These are phyloP conservation scores for Arthrinium puccinioides DNA, from an alignment of 2,329 filamentous ascomycete genomes.

Conservation along the genomic window DNA sequence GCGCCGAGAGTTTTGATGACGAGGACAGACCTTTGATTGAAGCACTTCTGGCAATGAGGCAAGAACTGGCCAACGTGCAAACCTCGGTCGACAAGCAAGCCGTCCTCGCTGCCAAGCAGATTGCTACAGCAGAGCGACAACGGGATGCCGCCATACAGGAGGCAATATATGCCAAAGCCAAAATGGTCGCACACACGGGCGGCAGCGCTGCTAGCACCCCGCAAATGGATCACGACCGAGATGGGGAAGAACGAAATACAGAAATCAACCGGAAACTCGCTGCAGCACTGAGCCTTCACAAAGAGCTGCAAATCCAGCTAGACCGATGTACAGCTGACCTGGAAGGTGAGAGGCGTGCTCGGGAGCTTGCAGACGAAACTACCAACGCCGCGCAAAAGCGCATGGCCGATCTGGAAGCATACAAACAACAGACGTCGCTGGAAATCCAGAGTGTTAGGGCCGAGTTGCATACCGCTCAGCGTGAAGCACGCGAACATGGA, in stretches of 20 bases:
- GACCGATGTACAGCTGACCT: conserved; percentile 64
- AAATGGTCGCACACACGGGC: conserved; percentile 68
- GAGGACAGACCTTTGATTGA: conserved; percentile 90
- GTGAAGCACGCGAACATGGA: conserved; percentile 71
- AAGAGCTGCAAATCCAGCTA: conserved; percentile 70
- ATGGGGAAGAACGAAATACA: conserved; percentile 56
- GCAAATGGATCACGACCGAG: conserved; percentile 52
- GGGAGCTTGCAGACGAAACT: conserved; percentile 83
- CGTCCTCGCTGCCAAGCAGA: conserved; percentile 74
- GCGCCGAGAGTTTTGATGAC: conserved; percentile 75
- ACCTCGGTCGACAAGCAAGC: conserved; percentile 84
- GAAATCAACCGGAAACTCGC: conserved; percentile 81
- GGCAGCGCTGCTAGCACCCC: conserved; percentile 57
- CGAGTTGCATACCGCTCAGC: conserved; percentile 75
- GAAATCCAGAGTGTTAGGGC: conserved; percentile 82
- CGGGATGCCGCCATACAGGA: conserved; percentile 91
- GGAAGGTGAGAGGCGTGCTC: conserved; percentile 71
- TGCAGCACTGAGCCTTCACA: conserved; percentile 69
- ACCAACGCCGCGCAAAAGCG: conserved; percentile 75
- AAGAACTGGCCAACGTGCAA: conserved; percentile 85
- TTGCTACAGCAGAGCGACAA: conserved; percentile 92
- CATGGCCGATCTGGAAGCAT: conserved; percentile 75
- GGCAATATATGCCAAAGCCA: conserved; percentile 91
- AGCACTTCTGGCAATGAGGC: conserved; percentile 83
- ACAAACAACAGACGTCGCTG: conserved; percentile 73